Evolutionary conservation across 352 stramenopile genomes (phyloP), one percentile per base, ranked within the genome.

Genomic region (Peronospora tabacina): DNA sequence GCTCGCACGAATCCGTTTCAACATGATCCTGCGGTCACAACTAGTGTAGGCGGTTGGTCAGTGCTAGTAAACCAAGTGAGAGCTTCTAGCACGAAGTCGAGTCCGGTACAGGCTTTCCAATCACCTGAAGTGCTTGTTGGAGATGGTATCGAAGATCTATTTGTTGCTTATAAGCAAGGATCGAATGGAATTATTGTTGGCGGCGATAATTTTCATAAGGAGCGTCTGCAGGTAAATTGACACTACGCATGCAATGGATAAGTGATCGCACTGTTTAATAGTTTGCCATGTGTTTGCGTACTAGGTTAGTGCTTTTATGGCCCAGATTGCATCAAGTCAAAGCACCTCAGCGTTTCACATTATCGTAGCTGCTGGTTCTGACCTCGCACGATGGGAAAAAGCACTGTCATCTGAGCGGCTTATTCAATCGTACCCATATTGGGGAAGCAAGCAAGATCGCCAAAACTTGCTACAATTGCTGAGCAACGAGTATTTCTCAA

Each of bases 401-500:
- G 55, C 49, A 8, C 36, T 87, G 15, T 52, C 40, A 6, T 55
- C 58, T 9, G 42, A 48, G 7, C 38, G 67, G 19, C 41, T 54
- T 20, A 43, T 80, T 22, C 44, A 61, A 4, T 44, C 78, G 12
- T 72, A 80, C 55, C 60, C 72, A 12, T 87, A 79, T 45, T 87
- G 74, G 72, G 76, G 74, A 32, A 56, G 58, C 20, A 55, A 53
- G 20, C 37, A 55, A 30, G 71, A 85, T 41, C 71, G 75, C 0
- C 41, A 58, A 46, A 59, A 66, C 12, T 32, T 77, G 0, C 55
- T 77, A n/a, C 40, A 62, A 24, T 48, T 66, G 24, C 47, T 83
- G 37, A 64, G 49, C 41, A 64, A 70, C 26, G 57, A 67, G 34
- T 73, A 63, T 17, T 63, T 72, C 12, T 66, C 49, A 26, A 46